Evolutionary conservation across 2,329 filamentous ascomycete species (phyloP).

Genomic region (Monilinia polystroma): DNA sequence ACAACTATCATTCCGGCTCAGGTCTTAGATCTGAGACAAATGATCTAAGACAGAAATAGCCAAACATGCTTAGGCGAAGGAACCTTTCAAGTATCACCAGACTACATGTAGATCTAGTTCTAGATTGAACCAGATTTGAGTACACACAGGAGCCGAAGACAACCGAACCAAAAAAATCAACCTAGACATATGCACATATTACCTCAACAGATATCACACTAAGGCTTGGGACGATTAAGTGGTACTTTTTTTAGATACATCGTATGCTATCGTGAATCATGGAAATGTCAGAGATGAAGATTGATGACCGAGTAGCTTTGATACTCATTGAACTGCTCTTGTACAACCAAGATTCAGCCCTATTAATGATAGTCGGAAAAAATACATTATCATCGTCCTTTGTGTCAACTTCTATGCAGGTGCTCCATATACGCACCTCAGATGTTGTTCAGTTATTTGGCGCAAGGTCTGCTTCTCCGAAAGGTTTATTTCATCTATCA

Average conservation of each 20-base stretch:
- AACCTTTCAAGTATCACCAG: slow-evolving; percentile 3
- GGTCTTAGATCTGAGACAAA: slow-evolving; percentile 20
- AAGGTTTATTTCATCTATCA: not conserved
- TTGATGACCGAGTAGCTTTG: not conserved
- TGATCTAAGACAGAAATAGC: slow-evolving; percentile 14
- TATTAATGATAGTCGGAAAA: not conserved
- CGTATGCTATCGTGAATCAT: not conserved
- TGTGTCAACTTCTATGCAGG: not conserved
- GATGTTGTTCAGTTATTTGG: not conserved
- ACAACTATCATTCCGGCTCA: not conserved
- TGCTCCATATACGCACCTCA: not conserved
- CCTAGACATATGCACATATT: not conserved
- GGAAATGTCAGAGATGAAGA: not conserved
- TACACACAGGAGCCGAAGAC: not conserved
- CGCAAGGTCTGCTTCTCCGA: not conserved
- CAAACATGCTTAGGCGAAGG: slow-evolving; percentile 5
- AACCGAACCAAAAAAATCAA: not conserved
- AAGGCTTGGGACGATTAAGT: not conserved
- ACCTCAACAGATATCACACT: not conserved
- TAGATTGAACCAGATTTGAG: not conserved
- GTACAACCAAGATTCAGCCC: not conserved
- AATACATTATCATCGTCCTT: not conserved
- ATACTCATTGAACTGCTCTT: not conserved
- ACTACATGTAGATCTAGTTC: slow-evolving; percentile 13
- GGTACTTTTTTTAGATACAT: not conserved